Conservation (phyloP, 148 eudicot species). For the Chenopodium suecicum region DNA sequence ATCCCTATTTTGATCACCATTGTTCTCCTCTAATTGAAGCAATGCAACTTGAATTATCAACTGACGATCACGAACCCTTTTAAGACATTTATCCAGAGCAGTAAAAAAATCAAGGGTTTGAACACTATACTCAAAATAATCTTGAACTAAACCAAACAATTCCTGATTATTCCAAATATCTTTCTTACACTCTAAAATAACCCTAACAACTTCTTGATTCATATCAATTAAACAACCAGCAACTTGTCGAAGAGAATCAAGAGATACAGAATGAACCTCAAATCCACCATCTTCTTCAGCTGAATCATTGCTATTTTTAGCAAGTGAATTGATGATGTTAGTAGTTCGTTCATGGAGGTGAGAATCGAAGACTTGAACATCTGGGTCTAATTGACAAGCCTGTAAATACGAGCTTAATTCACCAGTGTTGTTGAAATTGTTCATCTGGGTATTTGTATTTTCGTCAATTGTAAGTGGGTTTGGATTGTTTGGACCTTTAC, state of each 20-base stretch:
- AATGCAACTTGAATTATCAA: constrained; percentile 51
- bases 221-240: constrained; percentile 59
- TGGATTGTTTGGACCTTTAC: constrained; percentile 20
- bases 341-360: constrained; percentile 51
- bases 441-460: constrained; percentile 18
- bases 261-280: constrained; percentile 50
- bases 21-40: constrained; percentile 52
- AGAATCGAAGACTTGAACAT: constrained; percentile 61
- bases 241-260: constrained; percentile 59
- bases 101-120: constrained; percentile 56
- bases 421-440: constrained; percentile 12
- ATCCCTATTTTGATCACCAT: neutral
- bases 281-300: constrained; percentile 14
- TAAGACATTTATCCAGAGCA: constrained; percentile 58
- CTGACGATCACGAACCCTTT: constrained; percentile 54
- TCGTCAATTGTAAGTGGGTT: constrained; percentile 20
- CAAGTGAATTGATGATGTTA: constrained; percentile 49
- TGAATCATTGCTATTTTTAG: constrained; percentile 30
- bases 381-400: constrained; percentile 64
- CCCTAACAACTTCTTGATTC: constrained; percentile 68
- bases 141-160: constrained; percentile 60
- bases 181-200: constrained; percentile 52
- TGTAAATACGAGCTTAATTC: constrained; percentile 60
- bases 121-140: constrained; percentile 64
- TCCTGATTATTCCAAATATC: constrained; percentile 74